These are phyloP conservation scores for Solanum ossicruentum DNA, from an alignment of 257 asterid genomes.

Conservation along the genomic window DNA sequence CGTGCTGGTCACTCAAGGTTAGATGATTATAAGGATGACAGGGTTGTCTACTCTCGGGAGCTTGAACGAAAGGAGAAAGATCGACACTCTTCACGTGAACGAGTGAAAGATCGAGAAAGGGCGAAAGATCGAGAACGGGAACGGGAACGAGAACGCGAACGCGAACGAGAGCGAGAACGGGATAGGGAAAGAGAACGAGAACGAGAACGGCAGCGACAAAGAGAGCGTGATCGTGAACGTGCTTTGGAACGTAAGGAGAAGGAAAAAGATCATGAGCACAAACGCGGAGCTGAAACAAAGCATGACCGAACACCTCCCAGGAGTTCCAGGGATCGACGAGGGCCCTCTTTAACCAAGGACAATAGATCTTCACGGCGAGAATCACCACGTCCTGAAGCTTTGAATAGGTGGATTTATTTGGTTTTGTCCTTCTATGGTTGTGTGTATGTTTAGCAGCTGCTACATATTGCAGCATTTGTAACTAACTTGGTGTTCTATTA, in stretches of 20 bases:
- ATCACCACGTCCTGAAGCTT: slow-evolving; percentile 72
- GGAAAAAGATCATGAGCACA: slow-evolving; percentile 59
- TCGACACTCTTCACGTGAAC: slow-evolving; percentile 45
- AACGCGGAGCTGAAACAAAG: slow-evolving; percentile 46
- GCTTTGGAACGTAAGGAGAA: slow-evolving; percentile 40
- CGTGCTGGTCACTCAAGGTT: slow-evolving; percentile 47
- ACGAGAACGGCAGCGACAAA: slow-evolving; percentile 44
- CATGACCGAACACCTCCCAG: slow-evolving; percentile 70
- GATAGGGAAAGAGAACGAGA: slow-evolving; percentile 33
- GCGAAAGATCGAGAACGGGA: slow-evolving; percentile 57
- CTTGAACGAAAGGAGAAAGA: slow-evolving; percentile 72
- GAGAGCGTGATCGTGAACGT: slow-evolving; percentile 54
- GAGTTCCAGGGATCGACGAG: slow-evolving; percentile 66
- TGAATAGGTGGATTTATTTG: slow-evolving; percentile 81
- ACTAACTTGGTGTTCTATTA: slow-evolving; percentile 74
- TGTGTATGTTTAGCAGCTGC: slow-evolving; percentile 43
- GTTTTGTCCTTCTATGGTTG: slow-evolving; percentile 44
- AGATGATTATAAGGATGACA: slow-evolving; percentile 60
- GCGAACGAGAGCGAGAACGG: slow-evolving; percentile 37
- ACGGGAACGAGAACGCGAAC: slow-evolving; percentile 40
- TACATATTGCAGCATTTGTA: slow-evolving; percentile 45
- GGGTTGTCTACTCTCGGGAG: slow-evolving; percentile 49
- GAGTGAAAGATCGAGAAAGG: slow-evolving; percentile 68
- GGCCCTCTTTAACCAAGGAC: slow-evolving; percentile 64
- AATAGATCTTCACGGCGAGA: slow-evolving; percentile 55